A percentile compares a stretch with the other conserved stretches of the same genome.
Conservation (phyloP, 2,329 filamentous ascomycete genomes). For the Fusarium zealandicum region DNA sequence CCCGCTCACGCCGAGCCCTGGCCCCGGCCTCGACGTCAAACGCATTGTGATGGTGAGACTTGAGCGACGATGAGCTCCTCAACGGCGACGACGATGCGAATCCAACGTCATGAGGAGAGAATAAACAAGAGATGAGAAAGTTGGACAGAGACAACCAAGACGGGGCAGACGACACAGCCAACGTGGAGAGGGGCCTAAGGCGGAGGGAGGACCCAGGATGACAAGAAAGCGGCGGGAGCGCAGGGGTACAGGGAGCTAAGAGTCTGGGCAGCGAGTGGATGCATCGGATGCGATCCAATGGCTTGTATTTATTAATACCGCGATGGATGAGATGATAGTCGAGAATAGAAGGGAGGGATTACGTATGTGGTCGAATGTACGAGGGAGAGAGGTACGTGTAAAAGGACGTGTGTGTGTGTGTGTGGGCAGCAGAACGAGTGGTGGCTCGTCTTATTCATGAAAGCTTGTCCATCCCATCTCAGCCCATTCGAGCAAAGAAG, state of each 20-base stretch:
- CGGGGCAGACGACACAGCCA: no score
- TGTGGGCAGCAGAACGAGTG: conserved; percentile 21
- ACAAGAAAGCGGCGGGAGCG: conserved; percentile 7
- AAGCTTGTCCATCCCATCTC: conserved; percentile 15
- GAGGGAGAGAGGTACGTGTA: background rate
- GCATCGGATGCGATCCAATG: conserved; percentile 1
- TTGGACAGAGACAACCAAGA: conserved; percentile 5
- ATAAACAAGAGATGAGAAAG: conserved; percentile 3
- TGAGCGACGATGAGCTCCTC: conserved; percentile 32
- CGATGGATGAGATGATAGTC: background rate
- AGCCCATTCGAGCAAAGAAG: conserved; percentile 5
- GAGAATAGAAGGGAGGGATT: background rate
- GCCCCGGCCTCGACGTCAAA: conserved; percentile 14
- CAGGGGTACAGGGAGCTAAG: conserved; percentile 19
- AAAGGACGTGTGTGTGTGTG: conserved; percentile 4
- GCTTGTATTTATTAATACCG: background rate
- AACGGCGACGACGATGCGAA: conserved; percentile 8
- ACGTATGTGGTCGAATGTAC: background rate
- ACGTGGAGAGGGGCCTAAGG: conserved; percentile 4
- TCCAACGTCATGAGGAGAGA: conserved; percentile 31
- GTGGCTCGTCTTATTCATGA: conserved; percentile 18
- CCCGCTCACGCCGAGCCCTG: conserved; percentile 24
- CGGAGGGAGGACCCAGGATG: conserved; percentile 6
- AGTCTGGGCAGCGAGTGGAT: background rate
- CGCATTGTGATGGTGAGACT: conserved; percentile 33